Conservation (phyloP, 1,139 yeast species). For the Debaryomycetaceae sp. region DNA sequence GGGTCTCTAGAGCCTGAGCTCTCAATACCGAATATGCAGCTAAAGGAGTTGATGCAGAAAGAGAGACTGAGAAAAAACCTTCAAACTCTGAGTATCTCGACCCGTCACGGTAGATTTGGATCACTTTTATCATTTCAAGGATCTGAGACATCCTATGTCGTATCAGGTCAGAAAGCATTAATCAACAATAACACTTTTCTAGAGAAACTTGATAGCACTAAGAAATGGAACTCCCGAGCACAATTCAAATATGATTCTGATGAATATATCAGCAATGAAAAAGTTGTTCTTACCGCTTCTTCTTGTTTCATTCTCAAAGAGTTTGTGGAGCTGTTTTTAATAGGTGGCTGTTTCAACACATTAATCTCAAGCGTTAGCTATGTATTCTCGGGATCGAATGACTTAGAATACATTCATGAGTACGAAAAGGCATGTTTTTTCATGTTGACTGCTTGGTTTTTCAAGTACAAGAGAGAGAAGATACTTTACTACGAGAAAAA, state of each 20-base stretch:
- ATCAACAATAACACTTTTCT: conserved; percentile 45
- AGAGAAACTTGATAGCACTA: conserved; percentile 59
- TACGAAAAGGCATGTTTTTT: conserved; percentile 50
- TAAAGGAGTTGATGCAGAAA: conserved; percentile 52
- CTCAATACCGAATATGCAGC: conserved; percentile 34
- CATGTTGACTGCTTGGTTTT: conserved; percentile 70
- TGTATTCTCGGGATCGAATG: conserved; percentile 34
- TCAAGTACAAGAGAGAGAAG: conserved; percentile 32
- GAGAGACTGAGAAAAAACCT: conserved; percentile 54
- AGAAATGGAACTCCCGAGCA: conserved; percentile 57
- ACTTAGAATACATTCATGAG: conserved; percentile 35
- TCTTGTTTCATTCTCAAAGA: conserved; percentile 38
- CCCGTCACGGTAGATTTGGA: conserved; percentile 91
- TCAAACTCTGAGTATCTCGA: conserved; percentile 51
- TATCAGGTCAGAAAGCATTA: conserved; percentile 73
- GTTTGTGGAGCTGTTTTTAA: conserved; percentile 49
- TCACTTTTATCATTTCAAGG: conserved; percentile 71
- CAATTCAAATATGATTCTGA: conserved; percentile 46
- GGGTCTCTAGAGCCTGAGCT: conserved; percentile 13
- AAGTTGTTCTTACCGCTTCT: conserved; percentile 29
- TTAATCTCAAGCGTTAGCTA: conserved; percentile 53
- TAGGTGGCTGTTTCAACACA: conserved; percentile 75
- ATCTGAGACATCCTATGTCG: conserved; percentile 57
- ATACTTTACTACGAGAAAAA: conserved; percentile 7
- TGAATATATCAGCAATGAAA: conserved; percentile 24